Base-by-base conservation (phyloP, 768 basidiomycete genomes). In the Ramaria sp. region DNA sequence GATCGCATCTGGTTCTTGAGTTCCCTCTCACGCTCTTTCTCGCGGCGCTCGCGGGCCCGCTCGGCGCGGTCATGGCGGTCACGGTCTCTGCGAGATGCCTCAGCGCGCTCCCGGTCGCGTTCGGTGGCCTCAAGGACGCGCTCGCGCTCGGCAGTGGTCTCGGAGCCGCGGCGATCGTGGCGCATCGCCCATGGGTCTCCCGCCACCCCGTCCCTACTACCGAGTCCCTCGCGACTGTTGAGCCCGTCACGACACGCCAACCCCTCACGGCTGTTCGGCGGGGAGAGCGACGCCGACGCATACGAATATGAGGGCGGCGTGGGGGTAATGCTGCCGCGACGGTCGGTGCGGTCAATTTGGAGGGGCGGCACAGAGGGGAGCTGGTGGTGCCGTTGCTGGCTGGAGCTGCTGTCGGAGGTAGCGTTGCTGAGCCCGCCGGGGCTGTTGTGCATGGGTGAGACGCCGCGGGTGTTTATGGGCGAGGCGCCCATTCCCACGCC, bases 121-220 rank as follows among this genome's bases (percentile, higher is more conserved):
- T 61, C 59, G 62, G 27, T 27, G 27, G 27, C 27, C 56, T 69
- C 74, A 46, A 73, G 62, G 15, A 68, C 63, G 43, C 68, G 67
- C 57, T 82, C 80, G 30, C 77, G 71, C 45, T 82, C 78, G 39
- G 70, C 70, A 37, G 71, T 75, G 20, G 76, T 75, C 67, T 82
- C 81, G 2, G 81, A 81, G 27, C 27, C 27, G 5, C 27, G 27
- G 5, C 27, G 27, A 5, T 27, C 27, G 27, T 27, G 27, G 27
- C 27, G 27, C 27, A 2, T 27, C 27, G 27, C 27, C 27, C 27
- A 27, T 5, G 27, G 3, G 27, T 27, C 27, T 27, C 27, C 27
- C 27, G 27, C 27, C 5, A 5, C 27, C 27, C 69, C 59, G 53
- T 48, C 46, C 37, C 22, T 20, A 24, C 41, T 39, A 4, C 42